These are phyloP conservation scores for Cercospora zeae-maydis DNA, from an alignment of 2,329 filamentous ascomycete species.

Conservation along the genomic window DNA sequence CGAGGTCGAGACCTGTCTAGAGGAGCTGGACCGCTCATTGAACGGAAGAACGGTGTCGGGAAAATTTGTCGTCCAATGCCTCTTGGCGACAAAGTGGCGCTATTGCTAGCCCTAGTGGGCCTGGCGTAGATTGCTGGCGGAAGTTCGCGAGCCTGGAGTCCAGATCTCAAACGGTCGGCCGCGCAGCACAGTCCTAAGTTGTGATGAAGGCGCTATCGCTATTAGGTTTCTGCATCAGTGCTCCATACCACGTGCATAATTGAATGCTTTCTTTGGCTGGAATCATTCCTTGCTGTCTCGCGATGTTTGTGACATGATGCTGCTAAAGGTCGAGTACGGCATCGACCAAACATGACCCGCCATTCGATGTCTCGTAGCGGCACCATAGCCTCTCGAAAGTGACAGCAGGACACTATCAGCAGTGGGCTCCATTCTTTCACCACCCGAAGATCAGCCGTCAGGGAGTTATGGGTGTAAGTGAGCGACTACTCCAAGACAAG, in stretches of 20 bases:
- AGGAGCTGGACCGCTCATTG: not conserved
- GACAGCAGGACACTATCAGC: not conserved
- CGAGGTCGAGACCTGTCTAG: not conserved
- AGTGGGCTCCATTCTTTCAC: not conserved
- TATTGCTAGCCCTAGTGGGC: not conserved
- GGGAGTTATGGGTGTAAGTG: not conserved
- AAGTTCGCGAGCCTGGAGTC: not conserved
- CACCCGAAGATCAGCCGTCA: not conserved
- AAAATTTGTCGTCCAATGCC: not conserved
- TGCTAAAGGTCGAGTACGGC: not conserved
- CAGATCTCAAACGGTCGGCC: not conserved
- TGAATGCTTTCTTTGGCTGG: not conserved
- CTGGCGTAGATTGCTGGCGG: not conserved
- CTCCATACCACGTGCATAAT: not conserved
- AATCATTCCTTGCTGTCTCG: not conserved
- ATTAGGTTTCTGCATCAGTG: not conserved
- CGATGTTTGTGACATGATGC: not conserved
- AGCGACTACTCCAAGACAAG: no score
- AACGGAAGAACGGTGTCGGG: not conserved
- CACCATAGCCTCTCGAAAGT: not conserved
- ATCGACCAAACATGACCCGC: not conserved
- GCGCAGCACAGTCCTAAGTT: not conserved
- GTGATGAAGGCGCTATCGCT: not conserved
- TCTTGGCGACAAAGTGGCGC: slow-evolving; percentile 1
- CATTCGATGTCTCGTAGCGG: not conserved